Evolutionary conservation across 768 basidiomycete genomes (phyloP), one percentile per base, ranked within the genome.

Genomic region (Holtermanniella nyarrowii): DNA sequence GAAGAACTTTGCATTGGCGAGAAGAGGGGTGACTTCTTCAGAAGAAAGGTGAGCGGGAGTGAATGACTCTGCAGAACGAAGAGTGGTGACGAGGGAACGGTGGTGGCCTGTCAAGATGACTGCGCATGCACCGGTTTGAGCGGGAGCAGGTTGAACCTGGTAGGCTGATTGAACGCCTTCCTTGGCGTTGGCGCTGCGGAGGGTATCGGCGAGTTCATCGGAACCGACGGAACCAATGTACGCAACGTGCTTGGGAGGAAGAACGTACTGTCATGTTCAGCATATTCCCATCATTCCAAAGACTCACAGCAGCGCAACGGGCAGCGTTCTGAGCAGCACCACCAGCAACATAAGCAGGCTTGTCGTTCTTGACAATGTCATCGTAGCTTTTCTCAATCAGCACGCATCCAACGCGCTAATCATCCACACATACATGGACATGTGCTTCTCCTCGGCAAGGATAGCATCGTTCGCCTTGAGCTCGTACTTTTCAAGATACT

Each of bases 321-420:
- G 93, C 91, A 65, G 91, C 82, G 67, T 99, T 99, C 72, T 99
- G 95, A 24, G 88, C 82, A 24, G 95, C 93, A 63, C 95, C 95
- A 54, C 95, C 95, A 48, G 95, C 93, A 48, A 97, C 91, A 65
- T 90, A 99, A 46, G 82, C 83, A 47, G 88, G 79, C 54, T 84
- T 62, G 72, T 85, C 67, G 54, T 88, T 78, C 53, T 78, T 79
- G 43, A 85, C 80, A 57, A 96, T 72, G 61, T 97, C 89, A 2
- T 85, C 84, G 72, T 97, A 99, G 69, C 91, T 97, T 57, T 26
- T 42, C 5, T 16, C n/a, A 14, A 23, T 23, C 39, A 21, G 16
- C 37, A 41, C 40, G 46, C 27, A 24, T 18, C 20, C 4, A 43
- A 26, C n/a, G n/a, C n/a, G n/a, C 16, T n/a, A 18, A 13, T n/a